Evolutionary conservation across 768 basidiomycete species (phyloP).

Genomic region (Coprinellus micaceus): DNA sequence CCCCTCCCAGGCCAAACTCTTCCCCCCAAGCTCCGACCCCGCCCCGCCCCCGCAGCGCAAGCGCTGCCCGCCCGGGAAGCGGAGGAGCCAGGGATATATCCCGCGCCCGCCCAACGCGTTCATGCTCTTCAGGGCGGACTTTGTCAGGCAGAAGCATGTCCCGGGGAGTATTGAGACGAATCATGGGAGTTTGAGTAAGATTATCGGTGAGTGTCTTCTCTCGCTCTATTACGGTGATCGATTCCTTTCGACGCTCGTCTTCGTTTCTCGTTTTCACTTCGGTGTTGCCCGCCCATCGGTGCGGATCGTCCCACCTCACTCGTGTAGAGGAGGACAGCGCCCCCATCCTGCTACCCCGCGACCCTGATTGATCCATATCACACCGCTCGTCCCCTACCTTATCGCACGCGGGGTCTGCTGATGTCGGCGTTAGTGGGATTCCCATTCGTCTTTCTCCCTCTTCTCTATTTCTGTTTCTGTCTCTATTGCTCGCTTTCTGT

Average conservation of each 20-base stretch:
- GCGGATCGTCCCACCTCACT: too few species aligned
- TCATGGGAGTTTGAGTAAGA: constrained; percentile 70
- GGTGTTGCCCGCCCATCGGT: constrained; percentile 16
- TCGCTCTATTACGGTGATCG: constrained; percentile 12
- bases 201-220: constrained; percentile 47
- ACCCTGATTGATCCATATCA: too few species aligned
- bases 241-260: background rate
- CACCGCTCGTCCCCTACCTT: too few species aligned
- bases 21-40: constrained; percentile 18
- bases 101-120: constrained; percentile 83
- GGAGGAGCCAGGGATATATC: constrained; percentile 60
- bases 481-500: too few species aligned
- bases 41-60: constrained; percentile 18
- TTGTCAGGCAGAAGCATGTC: constrained; percentile 76
- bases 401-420: background rate
- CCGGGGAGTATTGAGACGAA: constrained; percentile 76
- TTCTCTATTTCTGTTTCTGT: too few species aligned
- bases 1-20: constrained; percentile 15
- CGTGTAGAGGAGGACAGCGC: too few species aligned
- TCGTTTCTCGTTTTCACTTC: constrained; percentile 7
- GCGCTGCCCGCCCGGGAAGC: constrained; percentile 53
- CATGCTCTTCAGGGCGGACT: constrained; percentile 82
- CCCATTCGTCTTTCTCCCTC: too few species aligned
- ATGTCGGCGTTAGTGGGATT: background rate
- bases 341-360: too few species aligned